A percentile compares a stretch with the other conserved stretches of the same genome.
Conservation (phyloP, 352 stramenopile species). For the Globisporangium canariense region DNA sequence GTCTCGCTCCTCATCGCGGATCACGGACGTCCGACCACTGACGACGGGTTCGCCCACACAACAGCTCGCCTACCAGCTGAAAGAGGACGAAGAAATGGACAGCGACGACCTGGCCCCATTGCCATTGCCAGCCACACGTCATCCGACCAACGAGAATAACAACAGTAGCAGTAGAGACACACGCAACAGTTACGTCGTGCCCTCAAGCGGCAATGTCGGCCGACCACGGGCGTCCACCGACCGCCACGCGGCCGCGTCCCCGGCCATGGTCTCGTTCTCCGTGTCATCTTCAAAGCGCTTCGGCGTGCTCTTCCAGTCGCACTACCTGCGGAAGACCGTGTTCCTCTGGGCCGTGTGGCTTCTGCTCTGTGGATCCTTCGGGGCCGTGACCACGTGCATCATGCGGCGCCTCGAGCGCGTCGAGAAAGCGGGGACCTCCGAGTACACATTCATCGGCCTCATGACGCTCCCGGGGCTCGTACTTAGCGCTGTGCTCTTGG, state of each 20-base stretch:
- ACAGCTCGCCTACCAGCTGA: constrained; percentile 10
- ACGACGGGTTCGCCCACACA: constrained; percentile 6
- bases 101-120: constrained; percentile 16
- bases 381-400: constrained; percentile 27
- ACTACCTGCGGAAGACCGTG: constrained; percentile 34
- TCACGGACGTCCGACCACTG: constrained; percentile 8
- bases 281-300: constrained; percentile 36
- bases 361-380: constrained; percentile 18
- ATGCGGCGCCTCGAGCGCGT: constrained; percentile 24
- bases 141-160: constrained; percentile 15
- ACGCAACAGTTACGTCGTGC: constrained; percentile 18
- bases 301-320: constrained; percentile 34
- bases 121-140: constrained; percentile 3
- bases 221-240: constrained; percentile 22
- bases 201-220: constrained; percentile 18
- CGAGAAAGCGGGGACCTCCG: constrained; percentile 13
- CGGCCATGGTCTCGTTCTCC: constrained; percentile 32
- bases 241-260: constrained; percentile 25
- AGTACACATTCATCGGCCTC: constrained; percentile 34
- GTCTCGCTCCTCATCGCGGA: constrained; percentile 9
- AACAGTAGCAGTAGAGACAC: constrained; percentile 1
- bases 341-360: constrained; percentile 53
- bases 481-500: constrained; percentile 34
- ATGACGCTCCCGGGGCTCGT: constrained; percentile 43
- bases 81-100: constrained; percentile 18